Evolutionary conservation across 371 early-diverging fungal species (phyloP).

Genomic region (Homolaphlyctis polyrhiza): DNA sequence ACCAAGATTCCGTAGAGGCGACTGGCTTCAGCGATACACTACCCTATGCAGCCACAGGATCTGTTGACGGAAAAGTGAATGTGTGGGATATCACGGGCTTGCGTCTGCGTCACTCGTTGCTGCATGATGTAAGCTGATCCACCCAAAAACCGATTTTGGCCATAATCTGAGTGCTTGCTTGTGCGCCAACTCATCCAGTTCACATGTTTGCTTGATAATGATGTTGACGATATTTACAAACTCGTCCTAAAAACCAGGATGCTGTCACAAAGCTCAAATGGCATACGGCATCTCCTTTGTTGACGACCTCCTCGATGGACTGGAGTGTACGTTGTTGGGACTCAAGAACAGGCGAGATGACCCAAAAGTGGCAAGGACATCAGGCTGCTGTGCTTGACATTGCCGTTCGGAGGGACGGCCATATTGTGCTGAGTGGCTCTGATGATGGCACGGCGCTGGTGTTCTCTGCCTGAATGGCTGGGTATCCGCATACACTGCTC

Average conservation of each 20-base stretch:
- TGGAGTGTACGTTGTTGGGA: slow-evolving; percentile 82
- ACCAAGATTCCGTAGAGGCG: slow-evolving; percentile 73
- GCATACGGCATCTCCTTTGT: slow-evolving; percentile 57
- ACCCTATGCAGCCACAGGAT: slow-evolving; percentile 78
- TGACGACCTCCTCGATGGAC: slow-evolving; percentile 73
- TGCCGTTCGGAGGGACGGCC: slow-evolving; percentile 69
- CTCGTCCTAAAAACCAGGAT: slow-evolving; percentile 48
- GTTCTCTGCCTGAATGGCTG: slow-evolving; percentile 16
- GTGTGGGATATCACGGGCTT: slow-evolving; percentile 83
- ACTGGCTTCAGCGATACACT: slow-evolving; percentile 57
- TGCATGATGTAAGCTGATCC: slow-evolving; percentile 51
- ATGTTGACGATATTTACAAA: too few relatives aligned
- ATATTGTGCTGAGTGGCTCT: slow-evolving; percentile 64
- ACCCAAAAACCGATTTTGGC: neutral
- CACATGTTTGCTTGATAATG: neutral
- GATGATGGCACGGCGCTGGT: slow-evolving; percentile 64
- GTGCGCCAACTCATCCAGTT: neutral
- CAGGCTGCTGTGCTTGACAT: slow-evolving; percentile 82
- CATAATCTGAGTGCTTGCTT: neutral
- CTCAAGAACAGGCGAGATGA: slow-evolving; percentile 65
- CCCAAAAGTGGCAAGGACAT: slow-evolving; percentile 77
- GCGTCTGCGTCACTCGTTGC: slow-evolving; percentile 60
- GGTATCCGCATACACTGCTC: too few relatives aligned
- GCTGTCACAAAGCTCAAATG: slow-evolving; percentile 77
- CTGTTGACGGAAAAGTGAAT: slow-evolving; percentile 79